phyloP scores from a whole-genome alignment of 176 grass and related monocot species.

The Aechmea fasciata region DNA sequence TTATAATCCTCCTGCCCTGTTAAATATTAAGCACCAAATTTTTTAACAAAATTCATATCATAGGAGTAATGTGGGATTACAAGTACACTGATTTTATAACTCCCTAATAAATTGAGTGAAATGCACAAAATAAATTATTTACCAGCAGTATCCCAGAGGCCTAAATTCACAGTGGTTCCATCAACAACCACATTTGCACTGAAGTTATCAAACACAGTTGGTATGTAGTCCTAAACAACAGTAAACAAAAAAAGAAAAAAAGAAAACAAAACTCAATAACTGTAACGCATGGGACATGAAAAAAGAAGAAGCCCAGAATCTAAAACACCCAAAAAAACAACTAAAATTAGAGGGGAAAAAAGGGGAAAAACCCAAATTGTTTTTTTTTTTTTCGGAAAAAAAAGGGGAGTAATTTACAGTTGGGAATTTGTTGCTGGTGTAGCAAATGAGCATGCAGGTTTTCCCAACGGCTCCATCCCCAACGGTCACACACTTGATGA shows the following conservation, averaged over 20 bases:
- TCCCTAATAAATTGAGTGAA: not conserved
- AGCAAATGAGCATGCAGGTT: constrained; percentile 97
- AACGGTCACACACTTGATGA: constrained; percentile 99
- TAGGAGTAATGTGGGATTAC: not conserved
- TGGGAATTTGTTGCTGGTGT: constrained; percentile 97
- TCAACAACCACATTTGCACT: constrained; percentile 90
- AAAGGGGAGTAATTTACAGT: constrained; percentile 36
- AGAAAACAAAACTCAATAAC: too few species aligned
- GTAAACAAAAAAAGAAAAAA: not conserved
- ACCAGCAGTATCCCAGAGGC: constrained; percentile 94
- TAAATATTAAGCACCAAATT: not conserved
- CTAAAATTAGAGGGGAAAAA: not conserved
- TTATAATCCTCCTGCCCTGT: constrained; percentile 96
- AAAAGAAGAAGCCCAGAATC: not conserved
- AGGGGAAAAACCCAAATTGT: not conserved
- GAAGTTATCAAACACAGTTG: constrained; percentile 92
- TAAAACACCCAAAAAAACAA: not conserved
- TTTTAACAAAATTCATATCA: not conserved
- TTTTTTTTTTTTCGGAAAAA: not conserved
- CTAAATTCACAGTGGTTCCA: constrained; percentile 79
- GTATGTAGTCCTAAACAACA: constrained; percentile 64
- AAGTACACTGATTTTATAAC: not conserved
- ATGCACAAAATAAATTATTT: not conserved
- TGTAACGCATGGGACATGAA: too few species aligned
- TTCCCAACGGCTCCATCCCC: constrained; percentile 98